phyloP scores from a whole-genome alignment of 1,284 basidiomycete species.

The Cutaneotrichosporon arboriforme region DNA sequence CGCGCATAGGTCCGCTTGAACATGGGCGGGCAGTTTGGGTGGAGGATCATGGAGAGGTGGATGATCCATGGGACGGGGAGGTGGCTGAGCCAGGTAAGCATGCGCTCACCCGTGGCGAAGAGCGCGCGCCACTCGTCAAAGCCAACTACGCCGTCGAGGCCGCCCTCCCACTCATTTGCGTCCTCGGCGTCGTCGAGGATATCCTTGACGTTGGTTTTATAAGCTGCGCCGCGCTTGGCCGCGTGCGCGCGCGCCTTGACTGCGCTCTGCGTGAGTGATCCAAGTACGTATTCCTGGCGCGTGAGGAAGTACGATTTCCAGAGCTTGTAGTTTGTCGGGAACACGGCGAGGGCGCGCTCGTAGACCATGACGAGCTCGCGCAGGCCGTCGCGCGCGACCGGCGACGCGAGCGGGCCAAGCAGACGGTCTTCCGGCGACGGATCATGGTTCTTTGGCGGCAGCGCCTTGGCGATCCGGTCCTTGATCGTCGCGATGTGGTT shows the following conservation, averaged over 20 bases:
- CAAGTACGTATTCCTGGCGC: constrained; percentile 80
- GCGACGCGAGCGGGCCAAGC: constrained; percentile 59
- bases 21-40: constrained; percentile 79
- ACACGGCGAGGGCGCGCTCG: constrained; percentile 81
- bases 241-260: constrained; percentile 50
- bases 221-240: constrained; percentile 66
- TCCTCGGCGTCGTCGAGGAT: constrained; percentile 83
- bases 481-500: constrained; percentile 72
- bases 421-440: constrained; percentile 39
- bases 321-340: constrained; percentile 84
- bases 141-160: constrained; percentile 79
- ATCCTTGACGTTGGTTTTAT: constrained; percentile 78
- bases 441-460: constrained; percentile 44
- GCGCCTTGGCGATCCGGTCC: constrained; percentile 60
- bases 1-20: constrained; percentile 86
- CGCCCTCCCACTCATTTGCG: constrained; percentile 76
- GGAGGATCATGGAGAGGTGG: constrained; percentile 84
- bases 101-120: constrained; percentile 82
- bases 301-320: constrained; percentile 89
- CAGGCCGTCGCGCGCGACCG: constrained; percentile 65
- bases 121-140: constrained; percentile 92
- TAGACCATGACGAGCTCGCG: constrained; percentile 85
- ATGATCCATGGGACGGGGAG: constrained; percentile 91
- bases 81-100: constrained; percentile 79
- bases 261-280: constrained; percentile 52